Base-by-base conservation (phyloP, 768 basidiomycete genomes). In the Mycena rosella region DNA sequence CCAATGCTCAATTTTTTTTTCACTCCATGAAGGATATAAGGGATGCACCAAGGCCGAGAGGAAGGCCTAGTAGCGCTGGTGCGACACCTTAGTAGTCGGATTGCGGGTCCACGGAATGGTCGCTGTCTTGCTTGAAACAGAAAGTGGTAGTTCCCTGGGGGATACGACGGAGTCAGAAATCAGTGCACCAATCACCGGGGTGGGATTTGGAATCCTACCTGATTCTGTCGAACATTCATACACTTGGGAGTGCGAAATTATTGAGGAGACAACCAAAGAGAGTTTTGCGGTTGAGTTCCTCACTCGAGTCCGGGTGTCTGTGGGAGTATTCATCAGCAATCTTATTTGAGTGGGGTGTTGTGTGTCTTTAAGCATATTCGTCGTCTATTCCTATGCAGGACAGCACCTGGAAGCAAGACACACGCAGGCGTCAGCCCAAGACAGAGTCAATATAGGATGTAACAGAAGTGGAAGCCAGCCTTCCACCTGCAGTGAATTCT, bases 151-250 rank as follows among this genome's bases (percentile, higher is more conserved):
- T 51, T 51, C 49, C 49, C 49, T 30, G 24, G 26, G 49, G 49
- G 49, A 51, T 51, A 51, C 49, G 49, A 51, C 49, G 49, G 27
- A 51, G 49, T 51, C 49, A 51, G 49, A 51, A 51, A 51, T 51
- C 49, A 51, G 49, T 51, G 49, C 49, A 51, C 49, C 49, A 51
- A 51, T 51, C 27, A 51, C 49, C 49, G 49, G 49, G 49, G 49
- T 51, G 49, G 49, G 49, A 29, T 51, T 51, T 51, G 49, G 49
- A 51, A 51, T 51, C 49, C 49, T 24, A 51, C 49, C 49, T 51
- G 49, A 51, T 51, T 51, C 49, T 51, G 49, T 51, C 49, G 49
- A 51, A 51, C 49, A 51, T 51, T 51, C 49, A 51, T 51, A 51
- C 49, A 51, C 49, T 51, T 51, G 49, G 49, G 49, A 51, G 49